A percentile compares a stretch with the other conserved stretches of the same genome.
phyloP scores from a whole-genome alignment of 371 early-diverging fungal genomes.

The Mucor mucedo region DNA sequence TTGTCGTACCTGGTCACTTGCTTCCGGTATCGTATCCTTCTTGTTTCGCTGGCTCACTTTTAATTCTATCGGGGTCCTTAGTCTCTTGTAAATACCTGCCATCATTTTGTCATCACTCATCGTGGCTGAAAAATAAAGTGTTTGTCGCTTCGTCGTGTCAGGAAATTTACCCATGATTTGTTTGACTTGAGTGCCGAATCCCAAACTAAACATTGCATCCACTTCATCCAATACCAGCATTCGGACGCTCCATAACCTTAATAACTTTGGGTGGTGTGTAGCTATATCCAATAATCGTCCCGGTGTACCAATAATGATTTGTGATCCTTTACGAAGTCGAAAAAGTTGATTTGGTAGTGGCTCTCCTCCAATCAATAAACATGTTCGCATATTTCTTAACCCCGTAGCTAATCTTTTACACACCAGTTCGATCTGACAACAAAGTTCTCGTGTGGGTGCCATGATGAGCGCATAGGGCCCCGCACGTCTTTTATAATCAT shows the following conservation, averaged over 20 bases:
- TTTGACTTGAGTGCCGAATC: slow-evolving; percentile 55
- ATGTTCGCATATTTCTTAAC: slow-evolving; percentile 59
- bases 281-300: slow-evolving; percentile 60
- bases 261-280: slow-evolving; percentile 43
- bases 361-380: slow-evolving; percentile 59
- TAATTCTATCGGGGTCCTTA: slow-evolving; percentile 33
- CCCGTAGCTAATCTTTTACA: slow-evolving; percentile 51
- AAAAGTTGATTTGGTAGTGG: slow-evolving; percentile 58
- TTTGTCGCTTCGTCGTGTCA: slow-evolving; percentile 49
- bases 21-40: slow-evolving; percentile 18
- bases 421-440: slow-evolving; percentile 55
- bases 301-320: slow-evolving; percentile 65
- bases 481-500: slow-evolving; percentile 36
- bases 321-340: slow-evolving; percentile 62
- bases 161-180: slow-evolving; percentile 54
- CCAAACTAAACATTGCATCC: slow-evolving; percentile 62
- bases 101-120: slow-evolving; percentile 18
- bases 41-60: slow-evolving; percentile 19
- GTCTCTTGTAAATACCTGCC: slow-evolving; percentile 9
- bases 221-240: slow-evolving; percentile 69
- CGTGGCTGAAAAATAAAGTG: slow-evolving; percentile 59
- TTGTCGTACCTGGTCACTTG: slow-evolving; percentile 57
- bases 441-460: slow-evolving; percentile 63
- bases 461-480: slow-evolving; percentile 66
- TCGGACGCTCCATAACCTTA: slow-evolving; percentile 51